Evolutionary conservation across 1,139 yeast genomes (phyloP), one percentile per base, ranked within the genome.

Genomic region (Sugiyamaella paludigena): DNA sequence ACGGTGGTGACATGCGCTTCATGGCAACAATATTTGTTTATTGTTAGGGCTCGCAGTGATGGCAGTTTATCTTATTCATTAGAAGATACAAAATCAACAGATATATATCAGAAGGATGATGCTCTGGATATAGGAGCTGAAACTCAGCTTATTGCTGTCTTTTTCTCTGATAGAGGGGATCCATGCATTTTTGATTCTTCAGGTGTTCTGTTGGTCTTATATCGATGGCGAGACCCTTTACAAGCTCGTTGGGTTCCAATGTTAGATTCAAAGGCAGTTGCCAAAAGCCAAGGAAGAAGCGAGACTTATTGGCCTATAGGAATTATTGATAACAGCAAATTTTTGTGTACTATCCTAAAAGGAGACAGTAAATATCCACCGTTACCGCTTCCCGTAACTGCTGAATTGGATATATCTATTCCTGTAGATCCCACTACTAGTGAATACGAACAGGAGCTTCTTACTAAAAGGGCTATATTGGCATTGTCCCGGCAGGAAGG

Each of bases 231-330:
- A 61, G 60, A 58, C 10, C 72, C 85, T 1, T 70, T 78, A 42
- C 94, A 89, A 64, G 83, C 95, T 2, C 76, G 81, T 58, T 92
- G 98, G 97, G 74, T 87, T 9, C 98, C 98, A 1, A 63, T 91
- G n/a, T 12, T 30, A 1, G 87, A 87, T 16, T 76, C 88, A 26
- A 68, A 64, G 46, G 81, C 80, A 2, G 77, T 84, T 28, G 76
- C 79, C 8, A 79, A 76, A 43, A 70, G 71, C 43, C 73, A 74
- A 51, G 77, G 72, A 53, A 72, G 79, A 29, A 70, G 68, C 33
- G 63, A 77, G 66, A 34, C 58, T 11, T 84, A 87, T 57, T 89
- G 98, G 97, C 98, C 98, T 10, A 73, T 92, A 45, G 96, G 96
- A 1, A 72, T 89, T 40, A 75, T 77, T 52, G 78, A 76, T 47